Base-by-base conservation (phyloP, 768 basidiomycete species). In the Lanmaoa rubissima region DNA sequence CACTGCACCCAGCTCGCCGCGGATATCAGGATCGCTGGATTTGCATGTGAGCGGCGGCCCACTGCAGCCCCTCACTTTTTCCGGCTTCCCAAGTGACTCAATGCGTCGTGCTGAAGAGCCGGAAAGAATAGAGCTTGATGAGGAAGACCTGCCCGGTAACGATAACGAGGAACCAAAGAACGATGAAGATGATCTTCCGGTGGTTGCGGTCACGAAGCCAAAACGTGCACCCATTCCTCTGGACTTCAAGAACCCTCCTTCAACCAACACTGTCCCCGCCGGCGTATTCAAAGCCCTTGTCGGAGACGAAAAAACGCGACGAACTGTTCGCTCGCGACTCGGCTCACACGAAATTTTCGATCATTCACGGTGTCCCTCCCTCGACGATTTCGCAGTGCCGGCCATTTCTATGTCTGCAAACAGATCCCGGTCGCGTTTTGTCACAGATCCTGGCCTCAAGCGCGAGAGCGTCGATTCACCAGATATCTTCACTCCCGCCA, bases 211-310 rank as follows among this genome's bases (percentile, higher is more conserved):
- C 24, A 19, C 70, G 13, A 79, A 76, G 60, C 64, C 77, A 36
- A 88, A 83, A 68, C 86, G 88, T 43, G 83, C 89, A 7, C 91
- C 89, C 11, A 85, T 91, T 55, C 90, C 89, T 16, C 67, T 83
- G n/a, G 90, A 92, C 69, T 94, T 92, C 76, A 84, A 77, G 65
- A 83, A 83, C 55, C 79, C 84, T 17, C 70, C 78, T 13, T 80
- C 80, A 16, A 83, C 76, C 35, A 91, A 90, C 63, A 93, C 88
- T 7, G 86, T 92, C 10, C 92, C 92, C 19, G 92, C 92, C 35
- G 90, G 90, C 2, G 66, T 93, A 54, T 94, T 94, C 81, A 92
- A 92, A 74, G 88, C 89, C 12, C 77, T 91, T 48, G 84, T 80
- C 28, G 66, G 65, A 19, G 89, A 92, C 44, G 88, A 88, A 59